A percentile compares a stretch with the other conserved stretches of the same genome.
Conservation (phyloP, 768 basidiomycete species). For the Leccinum boreale region DNA sequence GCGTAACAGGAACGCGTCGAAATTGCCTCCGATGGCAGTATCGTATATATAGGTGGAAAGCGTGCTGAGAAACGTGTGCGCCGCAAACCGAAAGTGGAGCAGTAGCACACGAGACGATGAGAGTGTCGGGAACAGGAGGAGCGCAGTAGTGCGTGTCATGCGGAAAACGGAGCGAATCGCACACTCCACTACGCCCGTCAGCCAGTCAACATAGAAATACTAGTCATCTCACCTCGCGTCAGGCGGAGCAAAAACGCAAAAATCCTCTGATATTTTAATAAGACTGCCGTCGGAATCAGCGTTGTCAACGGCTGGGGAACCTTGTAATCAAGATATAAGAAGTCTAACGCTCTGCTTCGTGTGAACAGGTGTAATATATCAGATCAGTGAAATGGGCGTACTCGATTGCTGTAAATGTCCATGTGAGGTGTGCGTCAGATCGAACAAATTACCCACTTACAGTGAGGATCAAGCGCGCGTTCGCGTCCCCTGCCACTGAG, state of each 20-base stretch:
- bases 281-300: conserved; percentile 63
- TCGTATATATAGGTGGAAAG: conserved; percentile 74
- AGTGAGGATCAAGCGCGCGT: conserved; percentile 78
- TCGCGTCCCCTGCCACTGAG: conserved; percentile 62
- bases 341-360: conserved; percentile 71
- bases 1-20: conserved; percentile 60
- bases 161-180: conserved; percentile 65
- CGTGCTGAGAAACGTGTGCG: conserved; percentile 65
- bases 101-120: conserved; percentile 50
- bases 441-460: conserved; percentile 45
- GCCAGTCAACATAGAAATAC: neutral
- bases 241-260: conserved; percentile 79
- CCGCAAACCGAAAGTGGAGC: conserved; percentile 69
- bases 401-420: conserved; percentile 21
- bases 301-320: conserved; percentile 76
- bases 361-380: neutral
- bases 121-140: conserved; percentile 59
- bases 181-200: conserved; percentile 52
- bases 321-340: conserved; percentile 86
- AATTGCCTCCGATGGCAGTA: conserved; percentile 76
- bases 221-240: conserved; percentile 56
- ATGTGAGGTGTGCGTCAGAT: conserved; percentile 5
- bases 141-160: conserved; percentile 44
- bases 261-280: conserved; percentile 85
- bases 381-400: conserved; percentile 3